phyloP scores from a whole-genome alignment of 331 rosid species.

The Dryas integrifolia region DNA sequence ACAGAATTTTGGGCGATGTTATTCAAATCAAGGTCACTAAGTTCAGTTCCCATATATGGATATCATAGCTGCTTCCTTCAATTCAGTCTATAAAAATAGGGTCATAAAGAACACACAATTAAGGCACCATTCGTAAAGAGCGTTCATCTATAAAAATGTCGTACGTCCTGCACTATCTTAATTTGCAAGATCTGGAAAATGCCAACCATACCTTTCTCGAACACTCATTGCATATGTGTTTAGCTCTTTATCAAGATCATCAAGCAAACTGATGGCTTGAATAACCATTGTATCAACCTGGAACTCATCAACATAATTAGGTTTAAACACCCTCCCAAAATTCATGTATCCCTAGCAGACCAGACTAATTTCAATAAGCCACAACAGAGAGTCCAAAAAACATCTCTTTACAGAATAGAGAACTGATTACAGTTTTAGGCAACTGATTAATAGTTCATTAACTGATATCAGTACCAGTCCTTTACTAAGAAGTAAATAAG shows the following conservation, averaged over 20 bases:
- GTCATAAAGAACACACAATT: background rate
- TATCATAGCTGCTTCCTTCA: slow-evolving; percentile 82
- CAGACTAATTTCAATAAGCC: background rate
- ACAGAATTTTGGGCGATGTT: slow-evolving; percentile 71
- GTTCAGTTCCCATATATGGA: slow-evolving; percentile 98
- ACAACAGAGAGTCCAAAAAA: background rate
- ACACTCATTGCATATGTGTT: slow-evolving; percentile 99
- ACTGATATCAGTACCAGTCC: too few species aligned
- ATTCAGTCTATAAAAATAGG: slow-evolving; percentile 44
- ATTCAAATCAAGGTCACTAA: slow-evolving; percentile 81
- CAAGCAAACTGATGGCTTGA: slow-evolving; percentile 96
- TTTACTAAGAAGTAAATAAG: too few species aligned
- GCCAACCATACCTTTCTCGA: slow-evolving; percentile 99
- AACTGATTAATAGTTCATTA: too few species aligned
- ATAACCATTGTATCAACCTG: slow-evolving; percentile 96
- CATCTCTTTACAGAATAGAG: background rate
- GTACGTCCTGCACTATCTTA: slow-evolving; percentile 66
- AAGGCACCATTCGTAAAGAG: too few species aligned
- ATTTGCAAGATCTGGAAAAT: slow-evolving; percentile 92
- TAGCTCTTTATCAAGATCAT: slow-evolving; percentile 92
- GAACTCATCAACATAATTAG: slow-evolving; percentile 1
- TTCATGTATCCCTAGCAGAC: background rate
- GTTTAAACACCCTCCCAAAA: background rate
- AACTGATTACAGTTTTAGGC: background rate
- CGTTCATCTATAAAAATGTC: slow-evolving; percentile 29